Evolutionary conservation across 345 rosid species (phyloP).

Genomic region (Streptanthus diversifolius): DNA sequence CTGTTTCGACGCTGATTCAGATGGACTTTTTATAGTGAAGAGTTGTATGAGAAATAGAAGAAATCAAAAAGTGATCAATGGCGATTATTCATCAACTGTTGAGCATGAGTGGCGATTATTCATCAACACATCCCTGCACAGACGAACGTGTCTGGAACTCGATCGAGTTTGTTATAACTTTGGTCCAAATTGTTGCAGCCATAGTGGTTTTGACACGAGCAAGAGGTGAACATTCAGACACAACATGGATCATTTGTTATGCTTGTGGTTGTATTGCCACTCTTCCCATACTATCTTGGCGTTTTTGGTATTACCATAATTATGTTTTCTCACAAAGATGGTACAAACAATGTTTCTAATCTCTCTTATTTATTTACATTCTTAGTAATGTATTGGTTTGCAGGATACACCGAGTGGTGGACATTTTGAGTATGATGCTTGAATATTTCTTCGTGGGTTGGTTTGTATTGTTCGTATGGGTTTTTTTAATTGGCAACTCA

Average conservation of each 20-base stretch:
- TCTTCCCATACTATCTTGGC: not conserved
- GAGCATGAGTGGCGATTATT: not conserved
- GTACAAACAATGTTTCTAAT: not conserved
- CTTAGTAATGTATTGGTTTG: not conserved
- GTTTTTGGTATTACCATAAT: not conserved
- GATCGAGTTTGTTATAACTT: constrained; percentile 1
- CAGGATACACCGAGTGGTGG: not conserved
- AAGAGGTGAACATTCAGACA: constrained; percentile 2
- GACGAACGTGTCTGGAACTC: not conserved
- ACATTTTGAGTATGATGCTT: not conserved
- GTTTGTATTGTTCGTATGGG: not conserved
- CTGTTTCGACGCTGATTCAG: not conserved
- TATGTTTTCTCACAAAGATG: not conserved
- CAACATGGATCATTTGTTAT: constrained; percentile 2
- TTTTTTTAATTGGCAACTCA: too few relatives aligned
- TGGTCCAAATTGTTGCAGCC: constrained; percentile 14
- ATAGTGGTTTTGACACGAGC: not conserved
- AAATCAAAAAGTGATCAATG: not conserved
- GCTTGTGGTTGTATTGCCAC: constrained; percentile 2
- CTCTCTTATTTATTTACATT: not conserved
- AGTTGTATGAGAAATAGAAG: not conserved
- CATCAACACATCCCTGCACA: not conserved
- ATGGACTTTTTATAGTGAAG: not conserved
- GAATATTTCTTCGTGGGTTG: not conserved
- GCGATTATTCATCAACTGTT: not conserved